Conservation (phyloP, 768 basidiomycete species). For the Pleurotus salmoneostramineus region DNA sequence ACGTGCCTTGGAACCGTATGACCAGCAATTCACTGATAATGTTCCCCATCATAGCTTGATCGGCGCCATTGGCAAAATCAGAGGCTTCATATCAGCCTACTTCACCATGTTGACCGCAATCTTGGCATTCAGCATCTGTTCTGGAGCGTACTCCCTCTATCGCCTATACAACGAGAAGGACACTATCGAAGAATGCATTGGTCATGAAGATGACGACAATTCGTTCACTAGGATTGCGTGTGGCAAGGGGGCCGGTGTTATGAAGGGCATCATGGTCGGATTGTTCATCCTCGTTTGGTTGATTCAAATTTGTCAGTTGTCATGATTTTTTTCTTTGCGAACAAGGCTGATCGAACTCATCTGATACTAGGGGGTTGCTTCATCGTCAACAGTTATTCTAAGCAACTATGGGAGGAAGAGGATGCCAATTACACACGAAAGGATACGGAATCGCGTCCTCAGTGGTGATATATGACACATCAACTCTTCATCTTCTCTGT, state of each 20-base stretch:
- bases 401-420: constrained; percentile 43
- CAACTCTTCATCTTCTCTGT: background rate
- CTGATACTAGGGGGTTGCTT: constrained; percentile 36
- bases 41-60: constrained; percentile 26
- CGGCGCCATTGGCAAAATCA: constrained; percentile 37
- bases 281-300: constrained; percentile 42
- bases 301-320: constrained; percentile 42
- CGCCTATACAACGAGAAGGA: constrained; percentile 37
- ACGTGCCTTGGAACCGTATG: background rate
- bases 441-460: constrained; percentile 29
- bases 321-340: background rate
- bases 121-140: constrained; percentile 39
- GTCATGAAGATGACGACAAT: constrained; percentile 20
- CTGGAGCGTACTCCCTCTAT: constrained; percentile 39
- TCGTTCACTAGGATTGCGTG: constrained; percentile 28
- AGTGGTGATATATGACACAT: constrained; percentile 25
- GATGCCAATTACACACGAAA: constrained; percentile 31
- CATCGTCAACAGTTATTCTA: constrained; percentile 40
- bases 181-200: constrained; percentile 33
- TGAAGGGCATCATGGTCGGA: constrained; percentile 38
- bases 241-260: constrained; percentile 30
- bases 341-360: background rate
- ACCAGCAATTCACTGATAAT: background rate
- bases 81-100: constrained; percentile 37
- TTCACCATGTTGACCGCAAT: constrained; percentile 37